Evolutionary conservation across 108 stramenopile genomes (phyloP), one percentile per base, ranked within the genome.

Genomic region (Epithemia pelagica): DNA sequence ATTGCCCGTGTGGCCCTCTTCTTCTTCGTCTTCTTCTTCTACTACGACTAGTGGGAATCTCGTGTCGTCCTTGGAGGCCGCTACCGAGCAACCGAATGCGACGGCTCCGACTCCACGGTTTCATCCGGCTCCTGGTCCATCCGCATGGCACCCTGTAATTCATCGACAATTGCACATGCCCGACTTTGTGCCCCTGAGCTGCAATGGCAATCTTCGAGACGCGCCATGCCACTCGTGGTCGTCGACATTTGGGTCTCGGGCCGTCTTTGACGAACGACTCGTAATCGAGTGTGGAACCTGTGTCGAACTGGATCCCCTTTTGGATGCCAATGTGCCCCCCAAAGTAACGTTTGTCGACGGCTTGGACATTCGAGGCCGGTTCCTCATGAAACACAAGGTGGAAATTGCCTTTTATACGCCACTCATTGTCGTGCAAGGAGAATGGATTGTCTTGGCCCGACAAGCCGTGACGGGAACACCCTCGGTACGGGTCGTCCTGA

Each of bases 141-240:
- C n/a, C n/a, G n/a, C n/a, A n/a, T n/a, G n/a, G n/a, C n/a, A n/a
- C n/a, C n/a, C n/a, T n/a, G n/a, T n/a, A n/a, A n/a, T n/a, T n/a
- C n/a, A n/a, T n/a, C n/a, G n/a, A n/a, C n/a, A n/a, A n/a, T n/a
- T n/a, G n/a, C n/a, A n/a, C n/a, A n/a, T n/a, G n/a, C n/a, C n/a
- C n/a, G n/a, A n/a, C n/a, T 52, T 52, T 52, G 52, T 52, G 20
- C 52, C 52, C 20, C 20, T 52, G 52, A 52, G 52, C 52, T 52
- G 52, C 52, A 52, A 52, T 20, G 52, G 18, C 52, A 52, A 52
- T 20, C 15, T 52, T 52, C 18, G 20, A 19, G 20, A 52, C 20
- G 15, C 52, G 18, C 15, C 15, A 52, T 52, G 52, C 20, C 20
- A 15, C 20, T 52, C 52, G 18, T 52, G 15, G 18, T 19, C 20